Evolutionary conservation across 2,329 filamentous ascomycete species (phyloP).

Genomic region (Pestalotiopsis sp.): DNA sequence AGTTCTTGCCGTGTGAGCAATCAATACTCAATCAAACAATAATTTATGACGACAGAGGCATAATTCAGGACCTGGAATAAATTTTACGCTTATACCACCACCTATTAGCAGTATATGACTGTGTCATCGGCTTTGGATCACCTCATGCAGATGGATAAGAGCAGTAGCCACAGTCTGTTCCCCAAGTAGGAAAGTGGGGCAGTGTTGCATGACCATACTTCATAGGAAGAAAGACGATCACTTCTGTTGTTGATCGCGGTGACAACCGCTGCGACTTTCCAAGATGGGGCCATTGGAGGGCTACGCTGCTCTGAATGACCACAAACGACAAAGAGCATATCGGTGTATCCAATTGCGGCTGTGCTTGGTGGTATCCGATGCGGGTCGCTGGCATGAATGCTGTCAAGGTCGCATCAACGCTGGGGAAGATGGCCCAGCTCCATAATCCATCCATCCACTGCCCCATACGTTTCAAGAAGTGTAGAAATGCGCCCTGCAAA

Average conservation of each 20-base stretch:
- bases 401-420: background rate
- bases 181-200: background rate
- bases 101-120: too few species aligned
- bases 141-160: too few species aligned
- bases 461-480: background rate
- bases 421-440: background rate
- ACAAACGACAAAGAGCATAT: background rate
- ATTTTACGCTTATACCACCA: too few species aligned
- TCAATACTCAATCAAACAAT: too few species aligned
- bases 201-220: background rate
- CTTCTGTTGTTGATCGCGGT: background rate
- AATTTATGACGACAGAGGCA: too few species aligned
- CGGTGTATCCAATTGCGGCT: background rate
- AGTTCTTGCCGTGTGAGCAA: too few species aligned
- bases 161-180: too few species aligned
- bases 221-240: background rate
- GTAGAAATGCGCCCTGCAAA: background rate
- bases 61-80: too few species aligned
- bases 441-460: background rate
- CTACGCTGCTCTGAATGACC: background rate
- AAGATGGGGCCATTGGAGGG: background rate
- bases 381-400: background rate
- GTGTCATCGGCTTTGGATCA: too few species aligned
- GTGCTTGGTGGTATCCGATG: constrained; percentile 13
- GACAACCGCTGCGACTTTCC: background rate